Evolutionary conservation across 2,329 filamentous ascomycete species (phyloP), one percentile per base, ranked within the genome.

Genomic region (Epichloe hybrida): DNA sequence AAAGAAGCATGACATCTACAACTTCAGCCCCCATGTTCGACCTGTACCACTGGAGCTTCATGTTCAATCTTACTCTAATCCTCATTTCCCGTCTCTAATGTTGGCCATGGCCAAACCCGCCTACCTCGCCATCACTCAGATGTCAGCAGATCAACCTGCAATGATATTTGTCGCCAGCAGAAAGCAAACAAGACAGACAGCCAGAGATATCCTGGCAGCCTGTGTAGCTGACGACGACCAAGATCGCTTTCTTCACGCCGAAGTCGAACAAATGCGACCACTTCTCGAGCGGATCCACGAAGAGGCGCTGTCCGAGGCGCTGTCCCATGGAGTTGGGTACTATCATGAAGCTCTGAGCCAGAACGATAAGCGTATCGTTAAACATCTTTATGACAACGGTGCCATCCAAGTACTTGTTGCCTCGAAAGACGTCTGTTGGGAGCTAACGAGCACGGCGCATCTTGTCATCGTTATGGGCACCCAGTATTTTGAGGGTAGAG

Each of bases 41-140:
- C 86, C 89, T 1, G 81, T 96, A 17, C 90, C 91, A 21, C 72
- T 98, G 35, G 91, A 97, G 65, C 79, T 98, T 52, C 89, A 96
- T 64, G 85, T 98, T 46, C 93, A 98, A 67, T 91, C 90, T 1
- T 98, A 93, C 70, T 87, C 84, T 31, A 95, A 95, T 53, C 89
- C 94, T 45, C 94, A 98, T 64, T 96, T 95, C 71, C 94, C 93
- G 4, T 97, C 93, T 11, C 77, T 98, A 40, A 98, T 98, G 93
- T 79, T 98, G 58, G 90, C 93, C 13, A 98, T 98, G 93, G 88
- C 90, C 15, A 91, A 94, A 66, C 94, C 94, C 20, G 84, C 88
- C 1, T 97, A 96, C 65, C 74, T 88, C 53, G 86, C 91, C 2
- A 87, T 98, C 57, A 79, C 88, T 3, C 88, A 95, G 61, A 79